Conservation (phyloP, 495 filamentous ascomycete genomes). For the Tuber calosporum region DNA sequence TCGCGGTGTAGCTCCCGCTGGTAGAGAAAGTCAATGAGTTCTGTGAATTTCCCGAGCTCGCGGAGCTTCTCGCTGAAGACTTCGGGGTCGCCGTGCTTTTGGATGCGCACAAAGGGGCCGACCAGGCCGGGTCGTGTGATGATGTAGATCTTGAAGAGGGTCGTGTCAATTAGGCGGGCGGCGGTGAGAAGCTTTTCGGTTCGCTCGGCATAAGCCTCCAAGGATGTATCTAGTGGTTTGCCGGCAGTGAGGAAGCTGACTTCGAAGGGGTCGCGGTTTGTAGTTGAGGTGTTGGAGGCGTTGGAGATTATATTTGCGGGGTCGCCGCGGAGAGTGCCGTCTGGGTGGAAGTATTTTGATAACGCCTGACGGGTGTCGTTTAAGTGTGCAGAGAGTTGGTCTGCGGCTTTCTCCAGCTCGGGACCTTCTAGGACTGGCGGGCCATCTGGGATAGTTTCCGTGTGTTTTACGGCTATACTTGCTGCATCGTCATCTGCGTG, state of each 20-base stretch:
- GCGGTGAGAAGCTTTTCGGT: slow-evolving; percentile 62
- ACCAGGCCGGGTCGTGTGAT: slow-evolving; percentile 75
- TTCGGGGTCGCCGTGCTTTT: slow-evolving; percentile 93
- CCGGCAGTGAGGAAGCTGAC: slow-evolving; percentile 46
- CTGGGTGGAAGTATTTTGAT: slow-evolving; percentile 71
- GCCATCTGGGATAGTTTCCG: slow-evolving; percentile 27
- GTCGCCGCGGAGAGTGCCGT: slow-evolving; percentile 47
- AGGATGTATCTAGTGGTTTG: slow-evolving; percentile 27
- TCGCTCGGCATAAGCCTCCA: slow-evolving; percentile 54
- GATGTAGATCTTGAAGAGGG: slow-evolving; percentile 89
- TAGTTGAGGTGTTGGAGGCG: slow-evolving; percentile 23
- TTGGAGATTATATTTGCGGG: slow-evolving; percentile 12
- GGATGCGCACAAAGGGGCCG: slow-evolving; percentile 84
- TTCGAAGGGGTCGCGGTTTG: slow-evolving; percentile 47
- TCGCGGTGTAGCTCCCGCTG: slow-evolving; percentile 89
- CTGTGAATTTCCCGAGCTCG: slow-evolving; percentile 80
- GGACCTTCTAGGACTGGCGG: slow-evolving; percentile 54
- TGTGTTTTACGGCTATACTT: slow-evolving; percentile 34
- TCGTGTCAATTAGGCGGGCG: slow-evolving; percentile 81
- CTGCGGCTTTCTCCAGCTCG: slow-evolving; percentile 70
- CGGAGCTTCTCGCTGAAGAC: slow-evolving; percentile 90
- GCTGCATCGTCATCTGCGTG: slow-evolving; percentile 28
- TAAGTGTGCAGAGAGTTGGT: slow-evolving; percentile 75
- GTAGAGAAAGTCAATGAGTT: slow-evolving; percentile 92
- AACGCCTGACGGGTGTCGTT: slow-evolving; percentile 74